A percentile compares a stretch with the other conserved stretches of the same genome.
phyloP scores from a whole-genome alignment of 371 early-diverging fungal species.

The Dipsacomyces acuminosporus region DNA sequence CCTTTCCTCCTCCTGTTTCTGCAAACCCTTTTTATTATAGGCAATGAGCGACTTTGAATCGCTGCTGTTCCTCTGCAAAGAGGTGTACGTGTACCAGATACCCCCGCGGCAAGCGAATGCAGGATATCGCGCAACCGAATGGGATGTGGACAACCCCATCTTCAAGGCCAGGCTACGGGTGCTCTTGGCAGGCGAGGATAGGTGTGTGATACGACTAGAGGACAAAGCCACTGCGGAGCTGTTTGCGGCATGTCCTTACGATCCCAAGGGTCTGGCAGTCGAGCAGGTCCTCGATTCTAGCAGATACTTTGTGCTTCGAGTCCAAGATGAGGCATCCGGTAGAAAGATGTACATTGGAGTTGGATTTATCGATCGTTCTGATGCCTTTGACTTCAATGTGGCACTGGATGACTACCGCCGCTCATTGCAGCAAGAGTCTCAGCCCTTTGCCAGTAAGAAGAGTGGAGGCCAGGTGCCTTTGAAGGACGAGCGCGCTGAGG shows the following conservation, averaged over 20 bases:
- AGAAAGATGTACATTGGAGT: constrained; percentile 85
- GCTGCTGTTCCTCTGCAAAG: neutral
- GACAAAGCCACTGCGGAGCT: constrained; percentile 71
- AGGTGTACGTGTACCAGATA: constrained; percentile 58
- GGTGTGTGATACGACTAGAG: constrained; percentile 74
- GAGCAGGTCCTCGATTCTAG: constrained; percentile 87
- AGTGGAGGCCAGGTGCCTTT: neutral
- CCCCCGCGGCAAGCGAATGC: constrained; percentile 71
- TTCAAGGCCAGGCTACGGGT: constrained; percentile 84
- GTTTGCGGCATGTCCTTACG: constrained; percentile 81
- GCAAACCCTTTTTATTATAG: neutral
- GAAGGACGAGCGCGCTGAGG: neutral
- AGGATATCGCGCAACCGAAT: constrained; percentile 80
- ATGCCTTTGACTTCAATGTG: constrained; percentile 92
- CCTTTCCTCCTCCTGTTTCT: no score
- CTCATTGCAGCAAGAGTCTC: constrained; percentile 46
- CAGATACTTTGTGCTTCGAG: constrained; percentile 87
- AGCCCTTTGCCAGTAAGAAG: neutral
- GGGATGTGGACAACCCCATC: constrained; percentile 74
- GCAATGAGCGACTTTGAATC: neutral
- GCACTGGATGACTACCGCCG: constrained; percentile 78
- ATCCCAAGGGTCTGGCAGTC: constrained; percentile 63
- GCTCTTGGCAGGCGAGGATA: constrained; percentile 58
- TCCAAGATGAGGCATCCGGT: constrained; percentile 72
- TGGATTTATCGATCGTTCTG: constrained; percentile 81